A percentile compares a stretch with the other conserved stretches of the same genome.
Evolutionary conservation across 2,329 filamentous ascomycete species (phyloP).

Genomic region (Hirsutella rhossiliensis): DNA sequence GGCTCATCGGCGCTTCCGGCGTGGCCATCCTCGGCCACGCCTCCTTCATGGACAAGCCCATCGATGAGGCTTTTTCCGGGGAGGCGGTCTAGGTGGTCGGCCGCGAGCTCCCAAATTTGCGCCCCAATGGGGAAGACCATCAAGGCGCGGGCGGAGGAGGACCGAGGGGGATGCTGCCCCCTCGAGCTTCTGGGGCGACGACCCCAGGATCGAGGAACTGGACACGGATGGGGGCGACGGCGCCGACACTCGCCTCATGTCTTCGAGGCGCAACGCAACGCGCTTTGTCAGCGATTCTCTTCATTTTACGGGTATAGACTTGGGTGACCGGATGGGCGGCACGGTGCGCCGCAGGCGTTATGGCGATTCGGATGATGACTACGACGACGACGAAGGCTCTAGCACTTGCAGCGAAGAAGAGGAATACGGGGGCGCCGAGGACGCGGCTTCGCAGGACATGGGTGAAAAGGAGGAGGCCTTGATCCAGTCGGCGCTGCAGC

Average conservation of each 20-base stretch:
- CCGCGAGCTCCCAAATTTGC: constrained; percentile 93
- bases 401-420: constrained; percentile 15
- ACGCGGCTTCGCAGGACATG: constrained; percentile 31
- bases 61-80: constrained; percentile 99
- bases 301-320: constrained; percentile 47
- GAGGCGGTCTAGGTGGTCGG: constrained; percentile 99
- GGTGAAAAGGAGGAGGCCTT: constrained; percentile 62
- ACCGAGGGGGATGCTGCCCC: constrained; percentile 34
- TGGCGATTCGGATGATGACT: constrained; percentile 11
- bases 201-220: constrained; percentile 51
- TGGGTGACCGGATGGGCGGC: constrained; percentile 29
- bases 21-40: constrained; percentile 93
- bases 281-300: constrained; percentile 48
- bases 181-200: constrained; percentile 21
- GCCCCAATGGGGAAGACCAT: constrained; percentile 99
- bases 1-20: constrained; percentile 91
- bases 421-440: constrained; percentile 31
- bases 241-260: constrained; percentile 37
- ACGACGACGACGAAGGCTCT: constrained; percentile 10
- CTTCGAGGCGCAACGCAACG: constrained; percentile 26
- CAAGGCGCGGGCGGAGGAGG: constrained; percentile 68
- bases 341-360: constrained; percentile 25
- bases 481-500: constrained; percentile 65
- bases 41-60: constrained; percentile 92
- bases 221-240: constrained; percentile 47